Base-by-base conservation (phyloP, 139 green algal species). In the Cymbomonas tetramitiformis region DNA sequence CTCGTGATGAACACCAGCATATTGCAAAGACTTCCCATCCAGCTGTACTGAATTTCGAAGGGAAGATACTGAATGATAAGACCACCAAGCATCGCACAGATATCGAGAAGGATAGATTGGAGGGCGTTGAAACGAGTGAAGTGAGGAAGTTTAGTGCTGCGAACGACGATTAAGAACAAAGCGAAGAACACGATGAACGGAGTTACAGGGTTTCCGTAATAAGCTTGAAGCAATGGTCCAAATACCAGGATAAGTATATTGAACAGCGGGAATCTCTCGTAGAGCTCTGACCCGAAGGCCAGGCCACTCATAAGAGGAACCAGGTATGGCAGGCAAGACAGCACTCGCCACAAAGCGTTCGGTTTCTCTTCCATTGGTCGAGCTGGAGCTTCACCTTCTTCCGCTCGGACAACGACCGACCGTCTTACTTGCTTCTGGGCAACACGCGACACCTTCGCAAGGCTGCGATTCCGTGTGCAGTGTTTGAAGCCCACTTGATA, bases 101-200 rank as follows among this genome's bases (percentile, higher is more conserved):
- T 71, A 12, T 71, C 64, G 15, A 71, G 33, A 12, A 71, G 43
- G 30, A 73, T 69, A 23, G 59, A 36, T 52, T 73, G 66, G 59
- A 73, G 64, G 26, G 59, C 48, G 48, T 63, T 55, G 50, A 66
- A 73, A 24, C 66, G 59, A 33, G 68, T 24, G 51, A 73, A 73
- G 41, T 73, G 59, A 30, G 59, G 59, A 25, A 73, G 2, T 32
- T 58, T 66, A 6, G 28, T 53, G 66, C 68, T 73, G 18, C 66
- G 43, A 47, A 72, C 56, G 2, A 73, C 61, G 2, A 19, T 9
- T 3, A 65, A 36, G 46, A 65, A 65, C 33, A 65, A 26, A 15
- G 31, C 25, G 46, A 65, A 65, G 33, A 65, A 65, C 1, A 49
- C 49, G 8, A 47, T 18, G 26, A 65, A 50, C 3, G 61, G 61